A percentile compares a stretch with the other conserved stretches of the same genome.
Conservation (phyloP, 495 filamentous ascomycete species). For the Astrothelium macrocarpum region DNA sequence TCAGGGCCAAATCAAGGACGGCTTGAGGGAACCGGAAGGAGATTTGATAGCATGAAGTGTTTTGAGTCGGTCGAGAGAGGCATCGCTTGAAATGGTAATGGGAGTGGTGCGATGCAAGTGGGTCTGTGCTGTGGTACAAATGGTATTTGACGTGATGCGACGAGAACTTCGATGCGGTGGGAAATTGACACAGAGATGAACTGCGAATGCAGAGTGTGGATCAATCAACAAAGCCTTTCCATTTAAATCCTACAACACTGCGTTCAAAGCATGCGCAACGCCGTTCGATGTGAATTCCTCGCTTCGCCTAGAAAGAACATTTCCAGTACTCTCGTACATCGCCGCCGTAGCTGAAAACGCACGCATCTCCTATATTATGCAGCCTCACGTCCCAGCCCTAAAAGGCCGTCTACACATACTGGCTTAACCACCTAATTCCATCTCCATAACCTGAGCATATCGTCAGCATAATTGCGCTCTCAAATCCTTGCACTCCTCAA, state of each 20-base stretch:
- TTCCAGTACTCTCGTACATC: neutral
- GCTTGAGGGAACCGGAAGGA: too few species aligned
- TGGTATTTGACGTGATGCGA: too few species aligned
- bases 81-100: too few species aligned
- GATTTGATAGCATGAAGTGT: too few species aligned
- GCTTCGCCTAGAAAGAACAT: neutral
- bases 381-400: neutral
- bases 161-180: too few species aligned
- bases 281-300: neutral
- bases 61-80: too few species aligned
- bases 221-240: neutral
- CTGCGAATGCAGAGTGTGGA: neutral
- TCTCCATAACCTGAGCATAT: constrained; percentile 51
- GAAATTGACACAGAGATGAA: neutral
- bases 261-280: neutral
- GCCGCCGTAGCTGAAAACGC: neutral
- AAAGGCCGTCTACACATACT: constrained; percentile 18
- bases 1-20: too few species aligned
- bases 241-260: neutral
- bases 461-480: constrained; percentile 10
- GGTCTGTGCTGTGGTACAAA: too few species aligned
- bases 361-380: neutral
- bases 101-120: too few species aligned
- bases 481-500: constrained; percentile 16
- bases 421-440: constrained; percentile 55